Percentiles rank a stretch among this genome's conserved stretches.
These are phyloP conservation scores for Sphaerostilbella broomeana DNA, from an alignment of 2,329 filamentous ascomycete genomes.

Conservation along the genomic window DNA sequence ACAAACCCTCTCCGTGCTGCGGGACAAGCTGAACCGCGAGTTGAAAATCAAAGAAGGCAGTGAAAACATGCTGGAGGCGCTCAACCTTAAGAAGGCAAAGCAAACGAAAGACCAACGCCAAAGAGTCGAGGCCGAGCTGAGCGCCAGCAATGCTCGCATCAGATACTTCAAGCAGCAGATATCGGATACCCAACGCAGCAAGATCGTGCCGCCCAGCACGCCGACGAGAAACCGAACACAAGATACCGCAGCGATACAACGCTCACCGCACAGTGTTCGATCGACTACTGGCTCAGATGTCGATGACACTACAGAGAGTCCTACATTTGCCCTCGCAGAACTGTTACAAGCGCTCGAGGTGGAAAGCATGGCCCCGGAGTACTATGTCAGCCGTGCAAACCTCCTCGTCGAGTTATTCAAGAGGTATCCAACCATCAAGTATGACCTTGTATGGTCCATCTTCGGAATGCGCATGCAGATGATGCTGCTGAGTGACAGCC, in stretches of 20 bases:
- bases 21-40: constrained; percentile 86
- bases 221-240: constrained; percentile 46
- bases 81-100: constrained; percentile 92
- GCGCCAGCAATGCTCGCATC: constrained; percentile 71
- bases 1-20: constrained; percentile 66
- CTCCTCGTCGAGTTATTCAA: constrained; percentile 95
- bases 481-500: constrained; percentile 91
- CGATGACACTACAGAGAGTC: constrained; percentile 72
- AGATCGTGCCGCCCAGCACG: constrained; percentile 40
- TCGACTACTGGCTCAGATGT: constrained; percentile 54
- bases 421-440: constrained; percentile 85
- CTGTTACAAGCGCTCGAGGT: constrained; percentile 83
- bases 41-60: constrained; percentile 97
- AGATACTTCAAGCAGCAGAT: constrained; percentile 55
- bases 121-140: constrained; percentile 80
- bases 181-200: constrained; percentile 50
- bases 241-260: constrained; percentile 39
- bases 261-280: constrained; percentile 51
- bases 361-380: constrained; percentile 83
- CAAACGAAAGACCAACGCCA: constrained; percentile 81
- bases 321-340: constrained; percentile 84
- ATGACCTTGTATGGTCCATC: constrained; percentile 91
- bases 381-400: constrained; percentile 91
- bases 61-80: constrained; percentile 92
- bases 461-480: constrained; percentile 91